phyloP scores from a whole-genome alignment of 805 yeast species.

The Metschnikowia noctiluminum region DNA sequence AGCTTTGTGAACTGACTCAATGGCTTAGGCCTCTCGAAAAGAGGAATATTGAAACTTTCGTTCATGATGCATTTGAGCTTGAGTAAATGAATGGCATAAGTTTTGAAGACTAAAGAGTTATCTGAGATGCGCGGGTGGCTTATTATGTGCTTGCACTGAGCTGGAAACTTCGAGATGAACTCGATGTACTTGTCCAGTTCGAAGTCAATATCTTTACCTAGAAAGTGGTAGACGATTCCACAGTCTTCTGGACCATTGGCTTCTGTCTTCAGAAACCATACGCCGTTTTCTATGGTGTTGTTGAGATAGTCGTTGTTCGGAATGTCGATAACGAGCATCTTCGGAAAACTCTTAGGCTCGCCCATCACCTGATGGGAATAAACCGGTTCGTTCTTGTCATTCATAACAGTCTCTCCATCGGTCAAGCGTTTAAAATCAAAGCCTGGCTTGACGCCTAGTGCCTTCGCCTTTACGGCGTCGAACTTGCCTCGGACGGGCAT shows the following conservation, averaged over 20 bases:
- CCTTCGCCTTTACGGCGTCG: slow-evolving; percentile 58
- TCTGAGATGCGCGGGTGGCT: slow-evolving; percentile 70
- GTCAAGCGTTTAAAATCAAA: slow-evolving; percentile 56
- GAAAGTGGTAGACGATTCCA: slow-evolving; percentile 67
- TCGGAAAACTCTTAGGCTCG: slow-evolving; percentile 52
- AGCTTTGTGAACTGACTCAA: slow-evolving; percentile 19
- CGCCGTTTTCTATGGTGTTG: slow-evolving; percentile 23
- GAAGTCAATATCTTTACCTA: slow-evolving; percentile 60
- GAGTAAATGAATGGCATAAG: slow-evolving; percentile 50
- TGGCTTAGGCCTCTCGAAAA: slow-evolving; percentile 21
- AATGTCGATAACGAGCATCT: slow-evolving; percentile 68
- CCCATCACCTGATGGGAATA: slow-evolving; percentile 72
- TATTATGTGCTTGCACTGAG: slow-evolving; percentile 54
- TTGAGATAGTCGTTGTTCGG: slow-evolving; percentile 50
- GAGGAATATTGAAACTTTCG: slow-evolving; percentile 42
- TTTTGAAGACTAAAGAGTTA: slow-evolving; percentile 55
- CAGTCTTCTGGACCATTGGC: slow-evolving; percentile 35
- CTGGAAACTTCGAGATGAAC: slow-evolving; percentile 56
- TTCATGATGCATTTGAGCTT: slow-evolving; percentile 55
- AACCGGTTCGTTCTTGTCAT: slow-evolving; percentile 57
- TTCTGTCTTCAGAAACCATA: slow-evolving; percentile 32
- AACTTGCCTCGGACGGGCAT: slow-evolving; percentile 76
- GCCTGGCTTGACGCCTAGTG: slow-evolving; percentile 68
- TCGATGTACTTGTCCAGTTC: slow-evolving; percentile 38
- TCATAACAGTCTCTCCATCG: slow-evolving; percentile 52